Percentiles rank a stretch among this genome's conserved stretches.
Evolutionary conservation across 225 moss, liverwort and hornwort species (phyloP).

Genomic region (Pseudoscleropodium purum): DNA sequence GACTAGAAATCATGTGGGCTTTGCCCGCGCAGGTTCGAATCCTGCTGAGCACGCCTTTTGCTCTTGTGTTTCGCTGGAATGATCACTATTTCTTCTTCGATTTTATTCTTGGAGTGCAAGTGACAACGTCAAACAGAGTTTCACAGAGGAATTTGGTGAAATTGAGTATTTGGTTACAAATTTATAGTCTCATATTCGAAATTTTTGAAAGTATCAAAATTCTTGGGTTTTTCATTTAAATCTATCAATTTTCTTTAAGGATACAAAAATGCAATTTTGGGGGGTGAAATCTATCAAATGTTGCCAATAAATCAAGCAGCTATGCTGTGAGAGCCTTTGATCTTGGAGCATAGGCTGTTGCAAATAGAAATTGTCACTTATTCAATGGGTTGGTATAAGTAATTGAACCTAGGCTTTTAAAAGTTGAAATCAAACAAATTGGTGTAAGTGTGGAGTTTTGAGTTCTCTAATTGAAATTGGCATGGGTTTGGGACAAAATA

Average conservation of each 20-base stretch:
- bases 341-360: background rate
- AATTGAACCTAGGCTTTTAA: background rate
- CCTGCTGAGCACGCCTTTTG: constrained; percentile 46
- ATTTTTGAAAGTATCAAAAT: too few relatives aligned
- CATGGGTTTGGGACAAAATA: background rate
- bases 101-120: background rate
- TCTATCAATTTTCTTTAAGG: too few relatives aligned
- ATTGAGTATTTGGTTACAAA: too few relatives aligned
- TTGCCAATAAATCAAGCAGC: background rate
- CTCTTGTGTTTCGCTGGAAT: background rate
- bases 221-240: background rate
- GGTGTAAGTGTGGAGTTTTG: background rate
- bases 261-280: too few relatives aligned
- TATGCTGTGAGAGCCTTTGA: too few relatives aligned
- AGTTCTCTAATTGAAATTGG: too few relatives aligned
- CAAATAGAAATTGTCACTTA: background rate
- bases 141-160: background rate
- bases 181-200: too few relatives aligned
- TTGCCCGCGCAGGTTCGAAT: constrained; percentile 82
- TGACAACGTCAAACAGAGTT: background rate
- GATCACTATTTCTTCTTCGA: background rate
- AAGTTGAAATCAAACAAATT: background rate
- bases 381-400: background rate
- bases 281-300: background rate
- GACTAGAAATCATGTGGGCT: constrained; percentile 90